phyloP scores from a whole-genome alignment of 495 filamentous ascomycete species.

The Aspergillus leporis region DNA sequence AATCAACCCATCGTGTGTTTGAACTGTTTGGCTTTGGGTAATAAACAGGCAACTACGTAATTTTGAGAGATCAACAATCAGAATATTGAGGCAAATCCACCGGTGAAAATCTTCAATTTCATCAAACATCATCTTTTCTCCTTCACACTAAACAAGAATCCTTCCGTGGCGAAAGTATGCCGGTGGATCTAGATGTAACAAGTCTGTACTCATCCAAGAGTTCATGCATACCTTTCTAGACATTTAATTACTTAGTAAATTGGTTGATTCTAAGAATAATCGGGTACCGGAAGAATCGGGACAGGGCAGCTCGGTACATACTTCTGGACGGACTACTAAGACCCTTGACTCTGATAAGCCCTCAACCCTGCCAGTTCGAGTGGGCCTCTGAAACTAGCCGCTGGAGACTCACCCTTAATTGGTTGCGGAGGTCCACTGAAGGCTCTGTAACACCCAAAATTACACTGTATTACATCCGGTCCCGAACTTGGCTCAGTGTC shows the following conservation, averaged over 20 bases:
- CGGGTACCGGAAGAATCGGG: not conserved
- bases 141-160: too few relatives aligned
- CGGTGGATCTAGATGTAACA: too few relatives aligned
- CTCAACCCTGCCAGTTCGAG: not conserved
- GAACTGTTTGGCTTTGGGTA: not conserved
- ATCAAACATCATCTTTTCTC: too few relatives aligned
- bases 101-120: too few relatives aligned
- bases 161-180: too few relatives aligned
- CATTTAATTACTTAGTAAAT: not conserved
- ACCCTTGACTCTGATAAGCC: not conserved
- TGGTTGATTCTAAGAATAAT: not conserved
- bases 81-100: not conserved
- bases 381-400: conserved; percentile 12
- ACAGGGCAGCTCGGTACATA: not conserved
- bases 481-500: conserved; percentile 6
- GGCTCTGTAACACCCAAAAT: not conserved
- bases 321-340: not conserved
- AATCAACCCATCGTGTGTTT: not conserved
- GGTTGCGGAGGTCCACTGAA: not conserved
- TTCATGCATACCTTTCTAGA: not conserved
- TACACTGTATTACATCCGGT: not conserved
- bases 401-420: conserved; percentile 5
- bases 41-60: not conserved
- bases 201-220: too few relatives aligned
- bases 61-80: not conserved